These are phyloP conservation scores for Phytophthora brassicae DNA, from an alignment of 352 stramenopile species.

Conservation along the genomic window DNA sequence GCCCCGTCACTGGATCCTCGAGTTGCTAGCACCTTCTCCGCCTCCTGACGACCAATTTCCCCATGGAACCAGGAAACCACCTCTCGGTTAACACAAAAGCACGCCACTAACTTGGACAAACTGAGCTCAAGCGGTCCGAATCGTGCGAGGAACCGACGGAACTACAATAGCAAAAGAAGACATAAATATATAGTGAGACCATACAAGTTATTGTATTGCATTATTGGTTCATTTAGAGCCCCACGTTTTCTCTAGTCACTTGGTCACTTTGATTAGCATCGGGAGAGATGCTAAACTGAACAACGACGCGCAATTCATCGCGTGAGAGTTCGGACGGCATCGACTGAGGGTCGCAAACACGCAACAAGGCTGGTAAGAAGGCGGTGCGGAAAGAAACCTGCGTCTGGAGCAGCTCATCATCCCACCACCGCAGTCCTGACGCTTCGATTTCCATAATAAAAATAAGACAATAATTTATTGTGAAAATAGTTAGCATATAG, in stretches of 20 bases:
- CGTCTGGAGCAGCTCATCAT: constrained; percentile 28
- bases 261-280: constrained; percentile 42
- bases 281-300: constrained; percentile 54
- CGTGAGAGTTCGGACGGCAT: constrained; percentile 45
- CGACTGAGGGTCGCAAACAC: constrained; percentile 36
- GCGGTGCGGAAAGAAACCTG: constrained; percentile 35
- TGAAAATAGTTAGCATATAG: neutral
- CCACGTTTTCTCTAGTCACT: constrained; percentile 51
- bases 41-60: constrained; percentile 46
- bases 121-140: constrained; percentile 69
- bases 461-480: neutral
- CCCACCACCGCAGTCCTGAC: constrained; percentile 39
- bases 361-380: constrained; percentile 62
- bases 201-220: neutral
- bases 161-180: constrained; percentile 43
- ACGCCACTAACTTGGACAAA: constrained; percentile 59
- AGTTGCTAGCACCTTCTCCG: constrained; percentile 42
- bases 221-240: neutral
- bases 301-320: constrained; percentile 59
- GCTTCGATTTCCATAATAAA: constrained; percentile 21
- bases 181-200: constrained; percentile 3
- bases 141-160: constrained; percentile 60
- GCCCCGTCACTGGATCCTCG: constrained; percentile 48
- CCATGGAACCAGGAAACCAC: constrained; percentile 80
- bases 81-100: constrained; percentile 59